Evolutionary conservation across 345 rosid species (phyloP), one percentile per base, ranked within the genome.

Genomic region (Ceriops decandra): DNA sequence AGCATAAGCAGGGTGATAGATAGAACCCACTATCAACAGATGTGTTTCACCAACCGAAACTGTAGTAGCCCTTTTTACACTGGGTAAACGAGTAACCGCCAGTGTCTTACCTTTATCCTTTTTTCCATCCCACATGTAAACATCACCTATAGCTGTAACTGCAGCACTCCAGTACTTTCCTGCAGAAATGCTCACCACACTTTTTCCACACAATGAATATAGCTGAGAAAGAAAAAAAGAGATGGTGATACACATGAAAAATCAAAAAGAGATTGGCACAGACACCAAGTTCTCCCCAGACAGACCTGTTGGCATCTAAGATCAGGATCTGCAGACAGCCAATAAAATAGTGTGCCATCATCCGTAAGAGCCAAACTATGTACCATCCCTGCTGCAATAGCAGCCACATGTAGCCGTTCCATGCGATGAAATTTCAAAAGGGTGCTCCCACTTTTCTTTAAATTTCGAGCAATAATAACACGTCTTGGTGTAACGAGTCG

Each of bases 1-100:
- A 58, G 84, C 81, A 71, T 83, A 87, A 33, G 77, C 68, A 52
- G 96, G 99, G 79, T 91, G 97, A 71, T 91, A 88, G 49, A 95
- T 86, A 77, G 95, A 91, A 59, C 83, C 85, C 69, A 91, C 82
- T 30, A 88, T 81, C 86, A 95, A 77, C 62, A 95, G 80, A 86
- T 95, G 99, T 20, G 97, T 89, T 84, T 95, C 97, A 58, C 99
- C 99, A 60, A 91, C 97, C 36, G 96, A 82, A 78, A 91, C 92
- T 24, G 96, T 82, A 57, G 96, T 85, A 27, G 90, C 96, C 81
- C 82, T 88, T 85, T 95, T 95, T 42, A 91, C 72, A 42, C 97
- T 89, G 64, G 85, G 90, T 79, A 95, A 74, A 61, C 97, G 88
- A 60, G 96, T 88, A 33, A 80, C 78, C 57, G 76, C 67, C 5